phyloP scores from a whole-genome alignment of 805 yeast species.

The Teunomyces cretensis region DNA sequence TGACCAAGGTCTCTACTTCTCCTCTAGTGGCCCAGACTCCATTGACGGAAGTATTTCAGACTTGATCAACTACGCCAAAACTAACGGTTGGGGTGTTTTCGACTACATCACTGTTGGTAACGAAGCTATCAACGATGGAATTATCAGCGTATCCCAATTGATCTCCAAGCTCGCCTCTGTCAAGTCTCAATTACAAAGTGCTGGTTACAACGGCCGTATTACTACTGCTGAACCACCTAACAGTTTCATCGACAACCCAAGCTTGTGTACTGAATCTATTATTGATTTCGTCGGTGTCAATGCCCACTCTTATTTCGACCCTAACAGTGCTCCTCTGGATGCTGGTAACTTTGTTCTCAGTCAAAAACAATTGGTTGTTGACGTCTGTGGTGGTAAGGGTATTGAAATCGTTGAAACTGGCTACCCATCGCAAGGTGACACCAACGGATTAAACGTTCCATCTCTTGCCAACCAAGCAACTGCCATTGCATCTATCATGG shows the following conservation, averaged over 20 bases:
- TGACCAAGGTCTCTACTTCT: constrained; percentile 88
- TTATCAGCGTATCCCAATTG: constrained; percentile 60
- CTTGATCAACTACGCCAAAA: constrained; percentile 48
- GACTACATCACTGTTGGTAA: constrained; percentile 82
- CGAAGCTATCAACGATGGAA: constrained; percentile 75
- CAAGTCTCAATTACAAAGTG: constrained; percentile 52
- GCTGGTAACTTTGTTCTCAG: constrained; percentile 71
- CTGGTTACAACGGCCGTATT: constrained; percentile 75
- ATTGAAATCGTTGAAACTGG: constrained; percentile 84
- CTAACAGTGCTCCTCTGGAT: constrained; percentile 54
- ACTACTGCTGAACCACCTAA: constrained; percentile 93
- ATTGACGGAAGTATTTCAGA: constrained; percentile 59
- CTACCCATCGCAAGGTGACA: constrained; percentile 73
- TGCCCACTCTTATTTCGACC: constrained; percentile 82
- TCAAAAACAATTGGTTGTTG: constrained; percentile 56
- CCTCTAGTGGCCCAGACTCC: constrained; percentile 60
- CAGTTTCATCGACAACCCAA: constrained; percentile 59
- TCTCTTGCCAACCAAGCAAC: constrained; percentile 62
- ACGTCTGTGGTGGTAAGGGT: constrained; percentile 53
- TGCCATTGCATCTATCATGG: constrained; percentile 66
- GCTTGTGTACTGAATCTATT: constrained; percentile 64
- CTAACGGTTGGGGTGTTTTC: constrained; percentile 69
- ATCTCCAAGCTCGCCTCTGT: constrained; percentile 64
- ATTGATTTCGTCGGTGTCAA: constrained; percentile 86
- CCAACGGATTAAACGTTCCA: constrained; percentile 76